Conservation (phyloP, 164 flowering plant genomes). For the Chimonanthus praecox region DNA sequence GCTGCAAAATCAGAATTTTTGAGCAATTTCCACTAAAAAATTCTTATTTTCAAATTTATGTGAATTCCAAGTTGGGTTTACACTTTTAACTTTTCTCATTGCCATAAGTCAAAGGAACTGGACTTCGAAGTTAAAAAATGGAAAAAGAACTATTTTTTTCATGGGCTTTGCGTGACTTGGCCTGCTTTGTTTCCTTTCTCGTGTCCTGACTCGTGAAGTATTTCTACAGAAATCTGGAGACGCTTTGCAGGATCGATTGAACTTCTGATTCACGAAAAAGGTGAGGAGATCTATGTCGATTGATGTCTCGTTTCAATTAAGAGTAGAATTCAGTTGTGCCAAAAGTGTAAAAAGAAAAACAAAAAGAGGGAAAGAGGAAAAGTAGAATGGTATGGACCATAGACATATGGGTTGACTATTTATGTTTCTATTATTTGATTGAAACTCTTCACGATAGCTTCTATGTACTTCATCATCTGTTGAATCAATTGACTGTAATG, state of each 20-base stretch:
- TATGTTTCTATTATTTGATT: not conserved
- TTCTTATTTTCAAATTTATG: not conserved
- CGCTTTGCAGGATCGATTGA: not conserved
- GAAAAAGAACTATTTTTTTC: not conserved
- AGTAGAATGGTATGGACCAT: not conserved
- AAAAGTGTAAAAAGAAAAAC: not conserved
- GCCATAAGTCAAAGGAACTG: not conserved
- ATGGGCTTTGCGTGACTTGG: constrained; percentile 7
- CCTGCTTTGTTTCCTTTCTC: constrained; percentile 2
- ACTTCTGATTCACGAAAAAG: constrained; percentile 2
- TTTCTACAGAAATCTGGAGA: constrained; percentile 5
- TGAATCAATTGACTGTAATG: not conserved
- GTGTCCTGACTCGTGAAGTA: constrained; percentile 7
- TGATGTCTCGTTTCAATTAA: not conserved
- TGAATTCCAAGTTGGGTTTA: not conserved
- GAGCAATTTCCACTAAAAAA: too few relatives aligned
- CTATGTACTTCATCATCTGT: not conserved
- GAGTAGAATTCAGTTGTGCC: not conserved
- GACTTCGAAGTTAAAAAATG: not conserved
- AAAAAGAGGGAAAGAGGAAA: not conserved
- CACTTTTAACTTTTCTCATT: not conserved
- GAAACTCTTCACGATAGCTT: not conserved
- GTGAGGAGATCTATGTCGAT: not conserved
- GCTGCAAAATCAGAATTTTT: too few relatives aligned
- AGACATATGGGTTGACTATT: not conserved